These are phyloP conservation scores for Candida coleopterorum DNA, from an alignment of 805 yeast species.

Conservation along the genomic window DNA sequence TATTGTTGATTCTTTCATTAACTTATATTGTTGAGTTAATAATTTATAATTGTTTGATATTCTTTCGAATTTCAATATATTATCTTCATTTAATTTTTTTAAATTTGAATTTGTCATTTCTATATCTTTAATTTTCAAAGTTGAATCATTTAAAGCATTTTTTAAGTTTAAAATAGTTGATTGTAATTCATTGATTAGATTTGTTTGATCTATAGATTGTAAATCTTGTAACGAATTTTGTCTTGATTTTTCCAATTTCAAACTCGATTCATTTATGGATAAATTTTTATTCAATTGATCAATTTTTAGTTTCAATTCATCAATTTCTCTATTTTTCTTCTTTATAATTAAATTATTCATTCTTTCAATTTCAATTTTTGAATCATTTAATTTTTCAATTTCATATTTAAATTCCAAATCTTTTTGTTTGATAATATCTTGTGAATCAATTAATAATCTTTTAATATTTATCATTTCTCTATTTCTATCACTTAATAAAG, in stretches of 20 bases:
- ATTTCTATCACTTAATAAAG: conserved; percentile 71
- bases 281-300: conserved; percentile 40
- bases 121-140: conserved; percentile 48
- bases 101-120: conserved; percentile 52
- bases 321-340: conserved; percentile 61
- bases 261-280: conserved; percentile 33
- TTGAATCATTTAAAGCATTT: conserved; percentile 47
- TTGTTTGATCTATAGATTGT: conserved; percentile 10
- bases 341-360: conserved; percentile 46
- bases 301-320: conserved; percentile 44
- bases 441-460: conserved; percentile 61
- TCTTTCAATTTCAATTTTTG: conserved; percentile 55
- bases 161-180: conserved; percentile 42
- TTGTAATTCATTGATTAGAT: conserved; percentile 17
- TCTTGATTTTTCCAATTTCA: conserved; percentile 11
- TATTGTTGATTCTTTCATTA: conserved; percentile 17
- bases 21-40: conserved; percentile 54
- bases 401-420: conserved; percentile 54
- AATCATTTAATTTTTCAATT: conserved; percentile 50
- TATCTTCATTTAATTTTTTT: conserved; percentile 60
- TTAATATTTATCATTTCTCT: conserved; percentile 74
- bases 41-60: conserved; percentile 65
- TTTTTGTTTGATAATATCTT: conserved; percentile 49
- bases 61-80: conserved; percentile 62
- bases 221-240: conserved; percentile 17